Base-by-base conservation (phyloP, 495 filamentous ascomycete species). In the Hypoxylon rickii region DNA sequence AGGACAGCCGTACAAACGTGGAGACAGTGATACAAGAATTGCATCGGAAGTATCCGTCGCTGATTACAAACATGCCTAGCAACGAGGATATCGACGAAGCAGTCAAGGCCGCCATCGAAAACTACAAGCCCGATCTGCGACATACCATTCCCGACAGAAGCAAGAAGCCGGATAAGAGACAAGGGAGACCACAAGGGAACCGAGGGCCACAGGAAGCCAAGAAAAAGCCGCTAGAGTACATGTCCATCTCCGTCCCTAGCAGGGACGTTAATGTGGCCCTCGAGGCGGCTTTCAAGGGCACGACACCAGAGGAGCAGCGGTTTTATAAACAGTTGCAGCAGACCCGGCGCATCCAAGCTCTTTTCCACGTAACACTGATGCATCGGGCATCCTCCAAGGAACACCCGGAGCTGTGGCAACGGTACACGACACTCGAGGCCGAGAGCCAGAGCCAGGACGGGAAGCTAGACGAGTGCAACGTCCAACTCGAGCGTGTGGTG, bases 281-380 rank as follows among this genome's bases (percentile, higher is more conserved):
- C 10, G 83, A 90, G 10, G 83, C 82, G 45, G 70, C 83, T 31
- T 97, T 97, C 70, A 66, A 76, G 51, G 55, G 67, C 31, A 60
- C 76, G 2, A 62, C 76, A 2, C 52, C 79, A 26, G 66, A 78
- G 46, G 76, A 75, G 12, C 71, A 83, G 3, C 80, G 77, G 21
- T 85, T 96, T 58, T 97, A 86, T 79, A 78, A 83, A 55, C 82
- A 89, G 37, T 86, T 98, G 19, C 77, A 89, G 58, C 77, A 85
- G 33, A 73, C 77, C 1, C 80, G 86, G 18, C 89, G 94, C 43
- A 69, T 97, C 15, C 94, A 98, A 69, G 62, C 82, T 24, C 72
- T 82, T n/a, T 97, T 97, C 73, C 94, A 98, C 70, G 87, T 97
- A 48, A 98, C 94, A 0, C 81, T 98, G 11, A 90, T 96, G 67